A percentile compares a stretch with the other conserved stretches of the same genome.
phyloP scores from a whole-genome alignment of 2,329 filamentous ascomycete genomes.

The Hymenoscyphus fraxineus region DNA sequence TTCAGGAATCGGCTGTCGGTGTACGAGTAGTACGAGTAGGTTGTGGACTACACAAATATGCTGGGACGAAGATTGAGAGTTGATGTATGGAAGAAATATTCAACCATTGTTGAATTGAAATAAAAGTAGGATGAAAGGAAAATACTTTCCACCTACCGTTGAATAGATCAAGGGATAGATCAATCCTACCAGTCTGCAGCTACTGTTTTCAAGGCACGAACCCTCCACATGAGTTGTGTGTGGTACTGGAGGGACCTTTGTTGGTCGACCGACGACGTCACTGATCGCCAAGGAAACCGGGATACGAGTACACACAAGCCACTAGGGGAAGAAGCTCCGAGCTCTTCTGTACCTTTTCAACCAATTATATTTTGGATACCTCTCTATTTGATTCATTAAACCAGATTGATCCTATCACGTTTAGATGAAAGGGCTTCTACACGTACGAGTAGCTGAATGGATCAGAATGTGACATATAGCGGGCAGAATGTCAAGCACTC shows the following conservation, averaged over 20 bases:
- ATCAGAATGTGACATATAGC: too few species aligned
- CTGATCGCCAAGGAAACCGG: background rate
- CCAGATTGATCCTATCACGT: too few species aligned
- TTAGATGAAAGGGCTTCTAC: too few species aligned
- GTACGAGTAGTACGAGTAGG: background rate
- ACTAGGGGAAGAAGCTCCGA: too few species aligned
- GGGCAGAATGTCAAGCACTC: too few species aligned
- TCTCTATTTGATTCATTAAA: too few species aligned
- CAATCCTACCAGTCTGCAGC: background rate
- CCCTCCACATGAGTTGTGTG: background rate
- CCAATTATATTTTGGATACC: too few species aligned
- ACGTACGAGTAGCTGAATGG: too few species aligned
- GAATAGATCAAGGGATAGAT: background rate
- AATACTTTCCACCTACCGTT: background rate
- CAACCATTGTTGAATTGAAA: conserved; percentile 1
- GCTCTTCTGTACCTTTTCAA: too few species aligned
- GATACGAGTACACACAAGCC: background rate
- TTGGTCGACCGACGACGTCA: background rate
- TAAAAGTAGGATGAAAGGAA: background rate
- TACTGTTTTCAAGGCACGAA: background rate
- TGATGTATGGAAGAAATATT: background rate
- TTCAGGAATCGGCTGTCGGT: background rate
- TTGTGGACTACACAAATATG: background rate
- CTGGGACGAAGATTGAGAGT: background rate
- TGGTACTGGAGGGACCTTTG: background rate